These are phyloP conservation scores for Boletus speciosus DNA, from an alignment of 768 basidiomycete genomes.

Conservation along the genomic window DNA sequence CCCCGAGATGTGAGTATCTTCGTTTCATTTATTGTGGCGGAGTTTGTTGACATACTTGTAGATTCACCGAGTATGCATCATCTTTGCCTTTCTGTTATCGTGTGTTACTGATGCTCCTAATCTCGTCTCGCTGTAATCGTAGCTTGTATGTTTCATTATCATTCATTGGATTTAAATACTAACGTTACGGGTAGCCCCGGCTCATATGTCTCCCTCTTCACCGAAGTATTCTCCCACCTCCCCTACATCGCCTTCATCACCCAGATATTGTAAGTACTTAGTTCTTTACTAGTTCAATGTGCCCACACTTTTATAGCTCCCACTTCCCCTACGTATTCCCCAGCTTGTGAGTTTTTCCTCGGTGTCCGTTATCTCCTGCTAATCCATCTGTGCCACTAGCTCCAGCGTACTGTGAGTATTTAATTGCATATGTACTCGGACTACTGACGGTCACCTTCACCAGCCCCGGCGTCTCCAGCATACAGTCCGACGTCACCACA, in stretches of 20 bases:
- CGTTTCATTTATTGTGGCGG: no score
- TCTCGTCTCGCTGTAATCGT: constrained; percentile 3
- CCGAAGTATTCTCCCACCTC: constrained; percentile 94
- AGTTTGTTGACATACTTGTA: constrained; percentile 25
- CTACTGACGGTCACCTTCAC: constrained; percentile 14
- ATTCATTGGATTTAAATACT: not conserved
- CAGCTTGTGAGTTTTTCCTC: constrained; percentile 62
- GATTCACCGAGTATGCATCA: constrained; percentile 78
- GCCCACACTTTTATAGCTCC: constrained; percentile 51
- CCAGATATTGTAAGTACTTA: constrained; percentile 75
- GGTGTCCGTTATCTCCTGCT: constrained; percentile 1
- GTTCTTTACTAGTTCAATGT: not conserved
- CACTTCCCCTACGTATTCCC: constrained; percentile 84
- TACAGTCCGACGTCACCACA: constrained; percentile 85
- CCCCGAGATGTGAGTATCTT: no score
- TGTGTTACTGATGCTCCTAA: constrained; percentile 23
- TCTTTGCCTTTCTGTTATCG: constrained; percentile 1
- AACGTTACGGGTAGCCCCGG: constrained; percentile 50
- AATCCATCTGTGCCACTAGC: constrained; percentile 38
- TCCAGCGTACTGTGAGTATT: constrained; percentile 71
- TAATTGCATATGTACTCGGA: not conserved
- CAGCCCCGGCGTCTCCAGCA: constrained; percentile 81
- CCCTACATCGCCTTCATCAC: constrained; percentile 87
- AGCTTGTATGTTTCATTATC: constrained; percentile 57
- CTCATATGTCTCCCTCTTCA: constrained; percentile 83